Base-by-base conservation (phyloP, 169 alveolate species). In the Eimeria praecox region DNA sequence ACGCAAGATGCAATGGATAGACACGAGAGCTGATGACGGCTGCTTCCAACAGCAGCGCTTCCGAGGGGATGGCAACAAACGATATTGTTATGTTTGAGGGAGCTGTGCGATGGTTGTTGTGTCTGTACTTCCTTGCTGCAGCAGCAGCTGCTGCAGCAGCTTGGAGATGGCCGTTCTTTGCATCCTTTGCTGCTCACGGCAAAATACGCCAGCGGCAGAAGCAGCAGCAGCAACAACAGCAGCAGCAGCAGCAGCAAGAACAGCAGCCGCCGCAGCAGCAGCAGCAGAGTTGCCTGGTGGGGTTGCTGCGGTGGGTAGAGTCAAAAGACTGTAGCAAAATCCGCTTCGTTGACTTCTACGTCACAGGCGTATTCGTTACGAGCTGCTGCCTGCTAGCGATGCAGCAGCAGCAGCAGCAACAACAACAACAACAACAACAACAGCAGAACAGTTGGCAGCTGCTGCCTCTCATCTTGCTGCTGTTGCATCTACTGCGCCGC, bases 71-170 rank as follows among this genome's bases (percentile, higher is more conserved):
- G 27, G 69, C 20, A n/a, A 12, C 69, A 44, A n/a, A 44, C 40
- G 16, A 16, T 35, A 6, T 49, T 8, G 22, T 69, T 16, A 46
- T 49, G n/a, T 80, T 33, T 9, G 90, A 85, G 33, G 30, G 56
- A 33, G 35, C 10, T 8, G 35, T 56, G 46, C 64, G 92, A 24
- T 27, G 42, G 92, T 5, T 59, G 40, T n/a, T 85, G 59, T 85
- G 78, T 69, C 42, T 56, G 49, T 85, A 85, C 78, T 85, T 85
- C 78, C 92, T 85, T 38, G 78, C 92, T 20, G 92, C 92, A 85
- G 92, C 92, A 5, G 78, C 92, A 38, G 92, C 78, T 0, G 92
- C 92, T 10, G 92, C 92, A 20, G 92, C 92, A 85, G 92, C 92
- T 35, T 52, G 42, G 18, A 77, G 78, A 33, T 85, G 75, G 75